phyloP scores from a whole-genome alignment of 2,329 filamentous ascomycete species.

The Fusarium algeriense region DNA sequence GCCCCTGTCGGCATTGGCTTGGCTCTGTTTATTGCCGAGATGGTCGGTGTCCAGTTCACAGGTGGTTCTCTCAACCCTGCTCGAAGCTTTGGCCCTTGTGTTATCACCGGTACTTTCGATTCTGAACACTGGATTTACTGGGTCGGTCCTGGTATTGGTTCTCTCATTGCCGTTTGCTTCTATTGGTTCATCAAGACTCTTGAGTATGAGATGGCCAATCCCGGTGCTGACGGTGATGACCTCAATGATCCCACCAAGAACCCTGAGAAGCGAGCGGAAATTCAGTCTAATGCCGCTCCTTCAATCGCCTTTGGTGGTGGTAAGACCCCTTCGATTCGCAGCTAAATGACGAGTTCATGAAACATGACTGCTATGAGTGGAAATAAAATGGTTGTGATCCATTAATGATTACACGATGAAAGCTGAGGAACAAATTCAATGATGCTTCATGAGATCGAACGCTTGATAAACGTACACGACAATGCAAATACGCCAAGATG shows the following conservation, averaged over 20 bases:
- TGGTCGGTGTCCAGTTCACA: slow-evolving; percentile 62
- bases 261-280: slow-evolving; percentile 54
- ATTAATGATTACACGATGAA: slow-evolving; percentile 21
- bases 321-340: slow-evolving; percentile 42
- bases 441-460: slow-evolving; percentile 2
- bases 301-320: slow-evolving; percentile 33
- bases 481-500: neutral
- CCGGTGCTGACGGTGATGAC: slow-evolving; percentile 59
- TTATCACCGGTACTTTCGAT: slow-evolving; percentile 57
- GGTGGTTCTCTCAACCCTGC: slow-evolving; percentile 63
- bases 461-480: neutral
- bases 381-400: slow-evolving; percentile 6
- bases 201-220: slow-evolving; percentile 61
- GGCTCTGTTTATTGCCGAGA: slow-evolving; percentile 59
- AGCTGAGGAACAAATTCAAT: neutral
- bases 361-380: slow-evolving; percentile 13
- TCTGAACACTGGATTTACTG: slow-evolving; percentile 63
- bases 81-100: slow-evolving; percentile 60
- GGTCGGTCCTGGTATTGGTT: slow-evolving; percentile 52
- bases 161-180: slow-evolving; percentile 53
- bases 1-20: slow-evolving; percentile 63
- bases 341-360: slow-evolving; percentile 15
- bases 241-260: slow-evolving; percentile 59
- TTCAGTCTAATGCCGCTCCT: slow-evolving; percentile 34
- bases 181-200: slow-evolving; percentile 57